Percentiles rank a stretch among this genome's conserved stretches.
These are phyloP conservation scores for Lodderomyces orthopsilosis DNA, from an alignment of 1,139 yeast genomes.

Conservation along the genomic window DNA sequence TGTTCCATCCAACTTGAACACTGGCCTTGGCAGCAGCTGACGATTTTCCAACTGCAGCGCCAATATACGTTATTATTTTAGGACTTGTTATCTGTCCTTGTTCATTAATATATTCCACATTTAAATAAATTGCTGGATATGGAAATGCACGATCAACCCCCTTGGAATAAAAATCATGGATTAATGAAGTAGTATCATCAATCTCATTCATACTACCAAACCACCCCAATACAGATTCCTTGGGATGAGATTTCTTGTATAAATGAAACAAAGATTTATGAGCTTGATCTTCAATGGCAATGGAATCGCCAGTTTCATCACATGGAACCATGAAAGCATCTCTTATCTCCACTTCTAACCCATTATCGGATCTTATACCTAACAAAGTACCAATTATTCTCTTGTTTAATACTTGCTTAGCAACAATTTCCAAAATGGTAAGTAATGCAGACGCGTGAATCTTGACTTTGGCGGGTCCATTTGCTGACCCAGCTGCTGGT, in stretches of 20 bases:
- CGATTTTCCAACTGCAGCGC: slow-evolving; percentile 72
- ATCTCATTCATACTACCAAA: slow-evolving; percentile 66
- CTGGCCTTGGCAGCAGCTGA: slow-evolving; percentile 34
- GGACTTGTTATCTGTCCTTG: slow-evolving; percentile 37
- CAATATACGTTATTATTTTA: slow-evolving; percentile 64
- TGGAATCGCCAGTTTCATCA: slow-evolving; percentile 70
- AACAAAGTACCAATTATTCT: slow-evolving; percentile 81
- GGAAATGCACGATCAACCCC: slow-evolving; percentile 70
- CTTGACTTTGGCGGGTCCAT: slow-evolving; percentile 49
- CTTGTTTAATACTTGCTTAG: slow-evolving; percentile 46
- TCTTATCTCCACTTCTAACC: slow-evolving; percentile 70
- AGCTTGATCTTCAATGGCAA: slow-evolving; percentile 71
- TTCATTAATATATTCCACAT: slow-evolving; percentile 47
- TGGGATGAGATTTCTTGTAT: slow-evolving; percentile 78
- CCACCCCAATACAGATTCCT: slow-evolving; percentile 84
- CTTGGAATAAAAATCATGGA: slow-evolving; percentile 80
- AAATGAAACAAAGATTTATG: slow-evolving; percentile 70
- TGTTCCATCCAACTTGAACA: slow-evolving; percentile 50
- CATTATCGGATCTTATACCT: slow-evolving; percentile 84
- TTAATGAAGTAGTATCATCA: slow-evolving; percentile 74
- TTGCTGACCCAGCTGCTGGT: slow-evolving; percentile 47
- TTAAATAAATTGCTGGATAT: slow-evolving; percentile 76
- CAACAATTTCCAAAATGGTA: slow-evolving; percentile 55
- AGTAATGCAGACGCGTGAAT: slow-evolving; percentile 72
- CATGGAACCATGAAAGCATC: slow-evolving; percentile 85